Conservation (phyloP, 2,329 filamentous ascomycete genomes). For the Hymenoscyphus occultus region DNA sequence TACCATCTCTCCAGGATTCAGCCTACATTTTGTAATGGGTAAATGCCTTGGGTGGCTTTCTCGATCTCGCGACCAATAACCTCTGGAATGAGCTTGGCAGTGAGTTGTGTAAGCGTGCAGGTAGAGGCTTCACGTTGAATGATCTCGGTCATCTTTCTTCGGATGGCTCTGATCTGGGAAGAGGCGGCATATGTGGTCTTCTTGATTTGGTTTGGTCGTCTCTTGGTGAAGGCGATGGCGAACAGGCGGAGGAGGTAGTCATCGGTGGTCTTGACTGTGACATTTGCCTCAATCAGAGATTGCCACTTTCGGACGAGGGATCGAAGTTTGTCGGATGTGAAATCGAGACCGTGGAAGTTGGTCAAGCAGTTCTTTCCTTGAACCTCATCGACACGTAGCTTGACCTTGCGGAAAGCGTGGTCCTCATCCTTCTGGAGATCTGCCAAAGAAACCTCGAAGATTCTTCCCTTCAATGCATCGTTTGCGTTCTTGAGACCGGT, state of each 20-base stretch:
- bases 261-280: conserved; percentile 99
- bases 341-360: conserved; percentile 99
- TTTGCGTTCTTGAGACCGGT: conserved; percentile 99
- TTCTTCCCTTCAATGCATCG: conserved; percentile 96
- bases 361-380: conserved; percentile 99
- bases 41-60: conserved; percentile 99
- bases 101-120: conserved; percentile 95
- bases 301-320: conserved; percentile 99
- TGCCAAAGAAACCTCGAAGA: conserved; percentile 97
- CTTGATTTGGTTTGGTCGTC: conserved; percentile 99
- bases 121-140: conserved; percentile 92
- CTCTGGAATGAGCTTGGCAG: conserved; percentile 98
- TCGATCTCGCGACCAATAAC: conserved; percentile 99
- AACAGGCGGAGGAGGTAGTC: conserved; percentile 99
- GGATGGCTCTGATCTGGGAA: conserved; percentile 96
- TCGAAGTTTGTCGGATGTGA: conserved; percentile 99
- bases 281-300: conserved; percentile 97
- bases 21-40: conserved; percentile 93
- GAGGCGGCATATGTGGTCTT: conserved; percentile 98
- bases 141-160: conserved; percentile 99
- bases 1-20: conserved; percentile 1
- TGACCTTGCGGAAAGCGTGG: conserved; percentile 99
- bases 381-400: conserved; percentile 96
- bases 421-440: conserved; percentile 99
- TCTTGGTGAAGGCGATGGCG: conserved; percentile 99